These are phyloP conservation scores for Globisporangium nagaii DNA, from an alignment of 352 stramenopile genomes.

Conservation along the genomic window DNA sequence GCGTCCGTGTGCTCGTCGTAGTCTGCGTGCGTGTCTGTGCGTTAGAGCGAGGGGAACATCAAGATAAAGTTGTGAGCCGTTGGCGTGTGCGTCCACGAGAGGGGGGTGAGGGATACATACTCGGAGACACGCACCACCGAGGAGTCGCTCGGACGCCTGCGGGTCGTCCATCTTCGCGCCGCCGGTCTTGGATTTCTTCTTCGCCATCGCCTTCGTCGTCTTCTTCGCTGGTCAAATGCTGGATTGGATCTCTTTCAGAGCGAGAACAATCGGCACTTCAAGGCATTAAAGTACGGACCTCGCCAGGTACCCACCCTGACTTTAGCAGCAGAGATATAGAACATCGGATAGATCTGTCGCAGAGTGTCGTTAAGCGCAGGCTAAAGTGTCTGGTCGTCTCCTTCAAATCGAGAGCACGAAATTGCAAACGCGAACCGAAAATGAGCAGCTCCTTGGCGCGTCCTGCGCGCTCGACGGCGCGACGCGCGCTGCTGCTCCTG, in stretches of 20 bases:
- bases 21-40: neutral
- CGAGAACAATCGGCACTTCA: conserved; percentile 20
- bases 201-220: conserved; percentile 36
- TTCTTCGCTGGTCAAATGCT: conserved; percentile 26
- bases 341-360: no score
- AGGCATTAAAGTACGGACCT: conserved; percentile 7
- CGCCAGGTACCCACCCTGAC: no score
- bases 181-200: conserved; percentile 59
- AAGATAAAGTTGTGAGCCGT: neutral
- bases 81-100: neutral
- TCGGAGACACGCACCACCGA: conserved; percentile 23
- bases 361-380: no score
- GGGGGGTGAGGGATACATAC: neutral
- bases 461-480: neutral
- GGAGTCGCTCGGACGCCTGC: conserved; percentile 41
- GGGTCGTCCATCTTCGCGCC: conserved; percentile 29
- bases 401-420: no score
- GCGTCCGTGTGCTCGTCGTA: conserved; percentile 14
- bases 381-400: no score
- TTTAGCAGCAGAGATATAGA: no score
- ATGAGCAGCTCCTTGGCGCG: neutral
- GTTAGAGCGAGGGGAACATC: neutral
- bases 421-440: no score
- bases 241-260: conserved; percentile 19
- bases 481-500: conserved; percentile 2